Percentiles rank a stretch among this genome's conserved stretches.
Evolutionary conservation across 352 stramenopile genomes (phyloP).

Genomic region (Pythium rishiriense): DNA sequence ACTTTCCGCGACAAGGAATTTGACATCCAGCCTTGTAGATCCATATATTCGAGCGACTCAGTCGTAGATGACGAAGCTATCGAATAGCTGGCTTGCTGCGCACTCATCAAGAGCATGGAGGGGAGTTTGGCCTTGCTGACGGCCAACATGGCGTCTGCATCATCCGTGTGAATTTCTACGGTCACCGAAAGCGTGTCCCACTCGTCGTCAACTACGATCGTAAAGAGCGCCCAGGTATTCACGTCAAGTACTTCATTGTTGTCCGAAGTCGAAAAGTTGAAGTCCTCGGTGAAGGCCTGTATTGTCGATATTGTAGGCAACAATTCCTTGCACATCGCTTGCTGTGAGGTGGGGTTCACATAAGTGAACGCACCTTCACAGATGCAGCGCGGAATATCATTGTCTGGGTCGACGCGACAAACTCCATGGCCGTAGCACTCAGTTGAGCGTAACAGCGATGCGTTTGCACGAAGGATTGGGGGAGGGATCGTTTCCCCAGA

Average conservation of each 20-base stretch:
- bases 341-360: slow-evolving; percentile 33
- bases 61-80: background rate
- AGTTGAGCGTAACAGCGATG: slow-evolving; percentile 48
- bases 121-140: slow-evolving; percentile 67
- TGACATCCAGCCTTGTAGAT: slow-evolving; percentile 49
- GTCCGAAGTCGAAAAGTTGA: slow-evolving; percentile 38
- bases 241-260: slow-evolving; percentile 49
- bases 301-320: slow-evolving; percentile 61
- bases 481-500: background rate
- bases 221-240: slow-evolving; percentile 63
- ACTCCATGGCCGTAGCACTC: slow-evolving; percentile 79
- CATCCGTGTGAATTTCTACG: slow-evolving; percentile 32
- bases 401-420: slow-evolving; percentile 36
- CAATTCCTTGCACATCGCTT: slow-evolving; percentile 66
- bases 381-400: slow-evolving; percentile 42
- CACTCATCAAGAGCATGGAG: slow-evolving; percentile 20
- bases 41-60: slow-evolving; percentile 49
- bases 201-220: slow-evolving; percentile 48
- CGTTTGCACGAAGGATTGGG: background rate
- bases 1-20: slow-evolving; percentile 46
- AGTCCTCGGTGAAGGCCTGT: slow-evolving; percentile 51
- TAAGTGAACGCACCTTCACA: slow-evolving; percentile 73
- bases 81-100: slow-evolving; percentile 1
- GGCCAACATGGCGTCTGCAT: slow-evolving; percentile 77
- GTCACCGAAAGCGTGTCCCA: slow-evolving; percentile 64